These are phyloP conservation scores for Sphagnum contortum DNA, from an alignment of 225 moss, liverwort and hornwort genomes.

Conservation along the genomic window DNA sequence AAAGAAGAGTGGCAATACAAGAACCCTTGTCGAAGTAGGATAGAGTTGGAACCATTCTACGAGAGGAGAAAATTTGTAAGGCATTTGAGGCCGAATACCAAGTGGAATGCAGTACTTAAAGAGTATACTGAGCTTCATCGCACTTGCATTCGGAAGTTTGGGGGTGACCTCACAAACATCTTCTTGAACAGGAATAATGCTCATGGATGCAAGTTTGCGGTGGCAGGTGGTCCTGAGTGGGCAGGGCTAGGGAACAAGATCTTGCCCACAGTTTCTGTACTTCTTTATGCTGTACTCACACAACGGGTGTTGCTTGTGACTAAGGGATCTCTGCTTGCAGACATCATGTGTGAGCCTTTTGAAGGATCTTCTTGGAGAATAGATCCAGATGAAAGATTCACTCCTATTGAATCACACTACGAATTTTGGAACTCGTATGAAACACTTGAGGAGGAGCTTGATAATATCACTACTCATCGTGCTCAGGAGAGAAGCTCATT, in stretches of 20 bases:
- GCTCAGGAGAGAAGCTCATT: constrained; percentile 1
- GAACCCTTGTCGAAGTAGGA: constrained; percentile 30
- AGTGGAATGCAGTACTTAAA: constrained; percentile 29
- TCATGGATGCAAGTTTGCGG: constrained; percentile 33
- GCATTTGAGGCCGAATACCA: constrained; percentile 8
- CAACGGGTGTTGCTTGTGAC: constrained; percentile 38
- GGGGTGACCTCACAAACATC: constrained; percentile 18
- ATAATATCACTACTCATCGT: constrained; percentile 2
- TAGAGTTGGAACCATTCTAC: constrained; percentile 23
- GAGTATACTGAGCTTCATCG: constrained; percentile 35
- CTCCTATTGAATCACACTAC: constrained; percentile 14
- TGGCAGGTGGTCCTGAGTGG: constrained; percentile 9
- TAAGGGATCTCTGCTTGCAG: constrained; percentile 27
- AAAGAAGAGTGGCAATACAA: constrained; percentile 13
- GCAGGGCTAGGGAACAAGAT: constrained; percentile 41
- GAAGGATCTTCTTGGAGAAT: constrained; percentile 39
- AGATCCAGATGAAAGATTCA: constrained; percentile 26
- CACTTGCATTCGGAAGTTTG: constrained; percentile 19
- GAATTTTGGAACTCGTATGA: constrained; percentile 6
- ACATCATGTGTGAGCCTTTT: constrained; percentile 42
- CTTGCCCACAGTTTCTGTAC: constrained; percentile 27
- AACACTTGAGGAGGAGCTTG: constrained; percentile 12
- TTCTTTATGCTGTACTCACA: constrained; percentile 35
- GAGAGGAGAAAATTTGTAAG: constrained; percentile 9
- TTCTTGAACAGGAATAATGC: constrained; percentile 3